These are phyloP conservation scores for Halteria grandinella DNA, from an alignment of 73 alveolate genomes.

Conservation along the genomic window DNA sequence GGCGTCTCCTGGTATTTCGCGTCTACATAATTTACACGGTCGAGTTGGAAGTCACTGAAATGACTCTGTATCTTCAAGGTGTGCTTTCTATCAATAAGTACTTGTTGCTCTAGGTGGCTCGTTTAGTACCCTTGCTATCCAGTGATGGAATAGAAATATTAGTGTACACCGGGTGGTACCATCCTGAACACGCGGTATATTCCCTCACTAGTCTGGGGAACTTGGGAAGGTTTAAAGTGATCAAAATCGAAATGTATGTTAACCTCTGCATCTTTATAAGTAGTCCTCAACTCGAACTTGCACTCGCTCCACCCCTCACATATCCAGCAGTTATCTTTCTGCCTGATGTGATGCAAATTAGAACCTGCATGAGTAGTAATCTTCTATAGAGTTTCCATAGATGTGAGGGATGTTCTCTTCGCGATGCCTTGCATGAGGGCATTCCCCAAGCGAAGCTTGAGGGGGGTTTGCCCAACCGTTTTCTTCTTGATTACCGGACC, in stretches of 20 bases:
- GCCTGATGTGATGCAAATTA: conserved; percentile 1
- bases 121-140: no score
- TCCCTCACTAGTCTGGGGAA: conserved; percentile 31
- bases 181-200: conserved; percentile 7
- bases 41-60: no score
- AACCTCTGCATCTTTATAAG: not conserved
- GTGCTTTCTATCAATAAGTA: no score
- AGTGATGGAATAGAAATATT: conserved; percentile 32
- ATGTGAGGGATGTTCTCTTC: conserved; percentile 38
- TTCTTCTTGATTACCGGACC: conserved; percentile 21
- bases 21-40: no score
- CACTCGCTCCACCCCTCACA: conserved; percentile 60
- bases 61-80: no score
- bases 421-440: no score
- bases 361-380: conserved; percentile 24
- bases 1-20: no score
- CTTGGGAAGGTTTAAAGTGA: conserved; percentile 22
- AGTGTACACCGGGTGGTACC: conserved; percentile 49
- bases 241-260: conserved; percentile 43
- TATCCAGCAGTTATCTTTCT: conserved; percentile 62
- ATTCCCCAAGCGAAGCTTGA: no score
- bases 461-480: conserved; percentile 4
- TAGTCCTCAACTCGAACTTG: conserved; percentile 11
- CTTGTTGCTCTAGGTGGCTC: no score
- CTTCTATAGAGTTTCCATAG: conserved; percentile 13